Evolutionary conservation across 495 filamentous ascomycete genomes (phyloP), one percentile per base, ranked within the genome.

Genomic region (Neurospora sp.): DNA sequence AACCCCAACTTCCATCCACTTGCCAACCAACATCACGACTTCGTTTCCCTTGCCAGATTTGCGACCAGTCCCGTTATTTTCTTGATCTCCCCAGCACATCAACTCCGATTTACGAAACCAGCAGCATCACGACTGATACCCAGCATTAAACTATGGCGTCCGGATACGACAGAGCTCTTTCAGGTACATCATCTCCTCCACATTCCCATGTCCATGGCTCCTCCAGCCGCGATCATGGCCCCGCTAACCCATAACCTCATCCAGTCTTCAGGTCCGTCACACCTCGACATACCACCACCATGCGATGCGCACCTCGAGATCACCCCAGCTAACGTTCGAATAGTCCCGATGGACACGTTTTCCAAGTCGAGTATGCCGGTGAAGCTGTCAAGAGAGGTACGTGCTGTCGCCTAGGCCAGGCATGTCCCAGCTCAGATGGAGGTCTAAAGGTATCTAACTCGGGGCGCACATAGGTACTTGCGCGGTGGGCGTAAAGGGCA

Each of bases 351-450:
- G 96, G 96, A 83, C 96, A 99, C 86, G 95, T 99, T 77, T 98
- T 99, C 87, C 96, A 99, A 83, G 96, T 99, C 78, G 96, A 99
- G 87, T 99, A 99, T 88, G 96, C 96, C 73, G 92, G 97, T 75
- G 96, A 99, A 87, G 96, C 96, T 72, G 96, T 99, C 73, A 99
- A 99, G 86, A 85, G 96, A 93, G 96, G 95, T 96, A 87, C 39
- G 76, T 72, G 41, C 44, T 49, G 18, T 31, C 37, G 54, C 23
- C 70, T 41, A 31, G 20, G 39, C 69, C 31, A 39, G 72, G 9
- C 49, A 20, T 46, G 18, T 16, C 44, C 38, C 66, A 49, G 70
- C 37, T 70, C 54, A 20, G 46, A 39, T 11, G 39, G 44, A 71
- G 39, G n/a, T 8, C 23, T 35, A 66, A 14, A 9, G 3, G 7